Conservation (phyloP, 371 early-diverging fungal species). For the Circinella umbellata region DNA sequence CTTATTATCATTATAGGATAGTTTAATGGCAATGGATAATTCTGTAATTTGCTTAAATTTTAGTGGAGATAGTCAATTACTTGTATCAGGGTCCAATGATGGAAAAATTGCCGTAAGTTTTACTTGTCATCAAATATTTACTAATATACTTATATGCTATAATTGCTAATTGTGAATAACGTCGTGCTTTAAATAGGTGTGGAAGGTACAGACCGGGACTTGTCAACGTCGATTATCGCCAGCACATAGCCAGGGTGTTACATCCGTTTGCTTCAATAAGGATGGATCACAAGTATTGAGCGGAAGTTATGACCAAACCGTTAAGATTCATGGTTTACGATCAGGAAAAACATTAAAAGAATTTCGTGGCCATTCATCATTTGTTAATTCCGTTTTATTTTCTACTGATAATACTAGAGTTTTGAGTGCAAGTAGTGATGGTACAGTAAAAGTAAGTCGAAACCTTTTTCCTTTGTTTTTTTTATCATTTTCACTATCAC, state of each 20-base stretch:
- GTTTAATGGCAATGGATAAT: conserved; percentile 90
- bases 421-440: conserved; percentile 86
- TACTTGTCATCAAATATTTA: background rate
- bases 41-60: conserved; percentile 81
- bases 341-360: conserved; percentile 89
- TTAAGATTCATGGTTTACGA: conserved; percentile 87
- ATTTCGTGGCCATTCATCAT: conserved; percentile 88
- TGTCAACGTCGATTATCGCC: conserved; percentile 73
- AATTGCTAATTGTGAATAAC: background rate
- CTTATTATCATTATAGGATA: conserved; percentile 53
- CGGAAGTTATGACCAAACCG: conserved; percentile 78
- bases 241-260: conserved; percentile 88
- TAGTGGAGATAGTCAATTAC: conserved; percentile 72
- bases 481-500: background rate
- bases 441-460: conserved; percentile 74
- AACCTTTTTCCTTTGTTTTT: background rate
- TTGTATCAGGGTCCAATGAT: conserved; percentile 88
- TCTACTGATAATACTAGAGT: conserved; percentile 69
- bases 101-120: conserved; percentile 78
- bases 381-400: conserved; percentile 81
- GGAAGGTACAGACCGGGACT: conserved; percentile 81
- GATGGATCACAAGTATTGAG: conserved; percentile 81
- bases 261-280: conserved; percentile 73
- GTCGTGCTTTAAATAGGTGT: conserved; percentile 46
- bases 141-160: too few species aligned